Base-by-base conservation (phyloP, 352 stramenopile species). In the Phytophthora tubulina region DNA sequence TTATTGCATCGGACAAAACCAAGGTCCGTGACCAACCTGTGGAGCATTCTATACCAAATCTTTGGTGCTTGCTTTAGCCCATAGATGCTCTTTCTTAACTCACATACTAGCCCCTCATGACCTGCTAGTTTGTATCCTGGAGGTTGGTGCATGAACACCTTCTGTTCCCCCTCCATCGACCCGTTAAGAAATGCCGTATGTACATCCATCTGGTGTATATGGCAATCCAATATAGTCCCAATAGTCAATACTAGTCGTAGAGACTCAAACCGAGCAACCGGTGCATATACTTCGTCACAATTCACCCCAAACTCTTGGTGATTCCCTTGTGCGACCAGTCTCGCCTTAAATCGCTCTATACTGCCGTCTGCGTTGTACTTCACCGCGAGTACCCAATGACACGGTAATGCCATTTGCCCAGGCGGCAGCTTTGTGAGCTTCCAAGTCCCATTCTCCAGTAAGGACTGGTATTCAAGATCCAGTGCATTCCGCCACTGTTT, bases 1-100 rank as follows among this genome's bases (percentile, higher is more conserved):
- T 79, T 79, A 50, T 73, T 66, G 42, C 67, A 79, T 17, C 62
- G 67, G 45, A 55, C 63, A 65, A 66, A 66, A 66, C 54, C 46
- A 54, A 66, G 66, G 30, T 39, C 31, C 8, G 32, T 46, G 2
- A 72, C 31, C 13, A 75, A 72, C 7, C 17, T 50, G 51, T 75
- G 66, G 51, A 67, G 66, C 7, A 72, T 60, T 67, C 27, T 54
- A 54, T 78, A 70, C 51, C 55, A 78, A 10, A 75, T 72, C 0
- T 44, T 42, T 32, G 60, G 64, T 44, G 52, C 62, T 63, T 63
- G 51, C 15, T 63, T 70, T 3, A 63, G 30, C 17, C 42, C 62
- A 31, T 58, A 63, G 1, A 59, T 70, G 35, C 44, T 61, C 21
- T 63, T 70, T 7, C 21, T 36, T 59, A 65, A 53, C 42, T 70